These are phyloP conservation scores for Casuarina cunninghamiana DNA, from an alignment of 306 rosid genomes.

Conservation along the genomic window DNA sequence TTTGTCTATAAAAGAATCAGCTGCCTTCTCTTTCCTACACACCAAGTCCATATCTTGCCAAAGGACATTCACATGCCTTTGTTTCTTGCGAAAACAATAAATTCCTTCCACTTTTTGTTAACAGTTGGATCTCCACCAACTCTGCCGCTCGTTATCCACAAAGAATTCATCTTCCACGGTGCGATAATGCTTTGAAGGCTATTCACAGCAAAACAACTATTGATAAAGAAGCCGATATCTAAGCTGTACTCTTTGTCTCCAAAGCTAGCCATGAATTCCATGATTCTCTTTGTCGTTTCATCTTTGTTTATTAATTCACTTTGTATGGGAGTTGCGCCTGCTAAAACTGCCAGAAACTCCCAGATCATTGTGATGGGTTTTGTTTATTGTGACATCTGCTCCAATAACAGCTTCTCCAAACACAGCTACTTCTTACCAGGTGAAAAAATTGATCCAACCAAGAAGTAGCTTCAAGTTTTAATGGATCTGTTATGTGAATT, in stretches of 20 bases:
- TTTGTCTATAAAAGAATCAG: constrained; percentile 29
- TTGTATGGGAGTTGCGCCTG: constrained; percentile 52
- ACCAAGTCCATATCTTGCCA: constrained; percentile 57
- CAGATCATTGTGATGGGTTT: constrained; percentile 93
- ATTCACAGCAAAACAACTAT: constrained; percentile 12
- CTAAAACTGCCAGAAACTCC: constrained; percentile 41
- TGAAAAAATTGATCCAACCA: constrained; percentile 19
- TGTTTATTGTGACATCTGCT: constrained; percentile 94
- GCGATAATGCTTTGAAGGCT: constrained; percentile 42
- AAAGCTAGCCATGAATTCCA: constrained; percentile 47
- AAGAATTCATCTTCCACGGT: constrained; percentile 40
- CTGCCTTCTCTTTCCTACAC: constrained; percentile 69
- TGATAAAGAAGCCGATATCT: constrained; percentile 27
- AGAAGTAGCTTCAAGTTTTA: background rate
- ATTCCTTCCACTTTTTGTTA: constrained; percentile 37
- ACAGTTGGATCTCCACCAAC: constrained; percentile 49
- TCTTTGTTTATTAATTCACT: constrained; percentile 44
- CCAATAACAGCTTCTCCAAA: constrained; percentile 80
- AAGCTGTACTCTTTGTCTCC: constrained; percentile 20
- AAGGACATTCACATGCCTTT: constrained; percentile 83
- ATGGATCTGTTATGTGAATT: constrained; percentile 8
- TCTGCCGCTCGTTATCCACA: constrained; percentile 51
- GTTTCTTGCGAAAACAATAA: constrained; percentile 59
- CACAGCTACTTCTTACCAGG: constrained; percentile 87
- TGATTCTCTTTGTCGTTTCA: constrained; percentile 47